These are phyloP conservation scores for Plasmodium coatneyi DNA, from an alignment of 169 alveolate species.

Conservation along the genomic window DNA sequence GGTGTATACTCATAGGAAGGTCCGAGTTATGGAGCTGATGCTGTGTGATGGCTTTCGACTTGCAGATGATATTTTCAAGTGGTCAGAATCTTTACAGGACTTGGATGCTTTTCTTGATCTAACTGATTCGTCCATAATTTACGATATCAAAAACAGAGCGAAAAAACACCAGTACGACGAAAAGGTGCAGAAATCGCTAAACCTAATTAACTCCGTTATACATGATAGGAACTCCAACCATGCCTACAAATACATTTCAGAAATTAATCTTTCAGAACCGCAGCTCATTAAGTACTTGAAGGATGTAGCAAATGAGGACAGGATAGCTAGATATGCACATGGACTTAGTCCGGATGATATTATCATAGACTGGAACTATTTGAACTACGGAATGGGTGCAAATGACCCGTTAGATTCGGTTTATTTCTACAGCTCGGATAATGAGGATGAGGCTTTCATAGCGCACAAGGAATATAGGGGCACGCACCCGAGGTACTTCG, in stretches of 20 bases:
- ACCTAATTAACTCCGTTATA: slow-evolving; percentile 64
- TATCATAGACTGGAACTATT: slow-evolving; percentile 67
- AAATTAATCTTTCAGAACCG: slow-evolving; percentile 69
- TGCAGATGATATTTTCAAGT: slow-evolving; percentile 56
- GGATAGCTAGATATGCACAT: slow-evolving; percentile 51
- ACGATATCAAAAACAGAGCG: slow-evolving; percentile 52
- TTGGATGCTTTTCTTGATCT: slow-evolving; percentile 50
- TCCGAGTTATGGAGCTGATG: slow-evolving; percentile 86
- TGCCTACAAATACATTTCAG: slow-evolving; percentile 60
- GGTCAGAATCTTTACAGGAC: slow-evolving; percentile 69
- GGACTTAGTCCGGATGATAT: slow-evolving; percentile 74
- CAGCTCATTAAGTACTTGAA: slow-evolving; percentile 37
- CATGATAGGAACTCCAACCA: slow-evolving; percentile 65
- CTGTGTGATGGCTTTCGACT: slow-evolving; percentile 80
- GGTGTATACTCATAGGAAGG: slow-evolving; percentile 85
- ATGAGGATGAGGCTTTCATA: slow-evolving; percentile 61
- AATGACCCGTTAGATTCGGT: slow-evolving; percentile 67
- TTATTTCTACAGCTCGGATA: slow-evolving; percentile 69
- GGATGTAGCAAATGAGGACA: slow-evolving; percentile 54
- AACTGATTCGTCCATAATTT: slow-evolving; percentile 59
- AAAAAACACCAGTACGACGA: slow-evolving; percentile 15
- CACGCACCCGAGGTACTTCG: slow-evolving; percentile 61
- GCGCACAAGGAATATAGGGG: slow-evolving; percentile 72
- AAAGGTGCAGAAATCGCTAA: slow-evolving; percentile 31
- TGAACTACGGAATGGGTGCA: slow-evolving; percentile 72